Evolutionary conservation across 2,329 filamentous ascomycete species (phyloP).

Genomic region (Apiospora malaysiana): DNA sequence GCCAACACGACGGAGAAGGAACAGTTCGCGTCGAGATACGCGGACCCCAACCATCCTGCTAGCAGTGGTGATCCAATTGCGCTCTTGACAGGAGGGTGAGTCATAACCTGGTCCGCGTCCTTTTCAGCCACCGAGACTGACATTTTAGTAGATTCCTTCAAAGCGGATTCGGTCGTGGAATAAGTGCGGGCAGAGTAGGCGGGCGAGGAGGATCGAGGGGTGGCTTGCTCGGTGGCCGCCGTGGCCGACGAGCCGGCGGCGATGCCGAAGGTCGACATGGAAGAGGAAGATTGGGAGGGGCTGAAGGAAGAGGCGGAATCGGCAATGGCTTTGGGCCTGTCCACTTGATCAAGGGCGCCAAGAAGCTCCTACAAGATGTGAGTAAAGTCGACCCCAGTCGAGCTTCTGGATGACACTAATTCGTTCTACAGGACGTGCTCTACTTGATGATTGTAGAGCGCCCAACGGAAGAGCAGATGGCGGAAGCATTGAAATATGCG

Average conservation of each 20-base stretch:
- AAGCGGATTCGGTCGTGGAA: background rate
- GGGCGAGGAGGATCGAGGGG: background rate
- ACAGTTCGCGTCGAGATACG: slow-evolving; percentile 35
- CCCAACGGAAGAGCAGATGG: slow-evolving; percentile 50
- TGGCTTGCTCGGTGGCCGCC: background rate
- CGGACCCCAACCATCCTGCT: slow-evolving; percentile 36
- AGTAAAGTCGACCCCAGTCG: background rate
- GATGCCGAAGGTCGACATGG: background rate
- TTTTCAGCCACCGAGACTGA: background rate
- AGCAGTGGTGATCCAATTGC: slow-evolving; percentile 35
- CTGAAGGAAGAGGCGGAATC: background rate
- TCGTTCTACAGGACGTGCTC: slow-evolving; percentile 47
- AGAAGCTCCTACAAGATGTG: background rate
- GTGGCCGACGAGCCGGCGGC: background rate
- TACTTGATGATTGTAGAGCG: slow-evolving; percentile 59
- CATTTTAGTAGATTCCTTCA: background rate
- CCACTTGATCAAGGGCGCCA: background rate
- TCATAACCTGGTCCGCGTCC: background rate
- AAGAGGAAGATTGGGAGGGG: background rate
- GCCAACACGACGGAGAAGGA: slow-evolving; percentile 32
- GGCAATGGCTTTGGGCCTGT: background rate
- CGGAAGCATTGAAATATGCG: slow-evolving; percentile 8
- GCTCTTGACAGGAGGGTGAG: slow-evolving; percentile 31
- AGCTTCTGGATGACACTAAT: background rate
- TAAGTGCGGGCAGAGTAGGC: background rate